phyloP scores from a whole-genome alignment of 805 yeast genomes.

The Hanseniaspora lindneri region DNA sequence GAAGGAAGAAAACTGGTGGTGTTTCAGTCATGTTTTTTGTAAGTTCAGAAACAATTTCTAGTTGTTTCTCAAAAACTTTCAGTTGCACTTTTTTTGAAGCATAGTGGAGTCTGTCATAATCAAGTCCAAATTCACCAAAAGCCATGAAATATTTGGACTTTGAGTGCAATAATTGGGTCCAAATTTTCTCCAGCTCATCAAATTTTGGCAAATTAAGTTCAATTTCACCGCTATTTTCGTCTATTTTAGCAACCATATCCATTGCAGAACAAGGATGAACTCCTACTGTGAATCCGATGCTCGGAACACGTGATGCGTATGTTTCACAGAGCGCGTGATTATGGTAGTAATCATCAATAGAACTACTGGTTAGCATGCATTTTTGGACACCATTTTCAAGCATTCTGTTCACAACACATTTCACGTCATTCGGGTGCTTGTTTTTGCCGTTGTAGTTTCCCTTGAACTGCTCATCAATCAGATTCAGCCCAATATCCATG shows the following conservation, averaged over 20 bases:
- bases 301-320: conserved; percentile 24
- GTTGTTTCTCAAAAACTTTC: conserved; percentile 57
- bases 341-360: conserved; percentile 50
- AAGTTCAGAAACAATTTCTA: conserved; percentile 38
- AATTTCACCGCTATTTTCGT: background rate
- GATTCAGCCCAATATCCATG: conserved; percentile 53
- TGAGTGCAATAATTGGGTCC: conserved; percentile 38
- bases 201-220: conserved; percentile 18
- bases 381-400: conserved; percentile 48
- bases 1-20: conserved; percentile 70
- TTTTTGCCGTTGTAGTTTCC: conserved; percentile 66
- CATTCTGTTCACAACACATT: conserved; percentile 56
- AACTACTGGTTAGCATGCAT: conserved; percentile 76
- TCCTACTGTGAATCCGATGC: conserved; percentile 64
- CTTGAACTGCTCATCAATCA: conserved; percentile 78
- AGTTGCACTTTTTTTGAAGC: conserved; percentile 58
- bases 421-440: conserved; percentile 57
- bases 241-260: conserved; percentile 33
- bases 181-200: conserved; percentile 39
- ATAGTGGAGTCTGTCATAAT: conserved; percentile 77
- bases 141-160: conserved; percentile 51
- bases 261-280: conserved; percentile 87
- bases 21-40: conserved; percentile 34
- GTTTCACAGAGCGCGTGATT: conserved; percentile 45
- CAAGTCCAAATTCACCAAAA: conserved; percentile 92